phyloP scores from a whole-genome alignment of 306 rosid genomes.

The Lathyrus aphaca region DNA sequence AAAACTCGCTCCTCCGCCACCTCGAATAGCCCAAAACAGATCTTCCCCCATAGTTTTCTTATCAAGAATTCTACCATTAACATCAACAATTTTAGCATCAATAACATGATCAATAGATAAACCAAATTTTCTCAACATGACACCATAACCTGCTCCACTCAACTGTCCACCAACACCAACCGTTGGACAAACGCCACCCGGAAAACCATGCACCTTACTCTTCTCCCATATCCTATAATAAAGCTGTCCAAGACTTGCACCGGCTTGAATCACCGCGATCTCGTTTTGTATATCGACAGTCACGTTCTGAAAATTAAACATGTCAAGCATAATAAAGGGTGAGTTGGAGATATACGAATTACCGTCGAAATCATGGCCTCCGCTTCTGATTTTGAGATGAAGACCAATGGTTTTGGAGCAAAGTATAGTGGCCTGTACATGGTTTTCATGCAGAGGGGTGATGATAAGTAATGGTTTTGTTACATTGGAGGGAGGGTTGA shows the following conservation, averaged over 20 bases:
- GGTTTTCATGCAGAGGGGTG: slow-evolving; percentile 48
- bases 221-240: slow-evolving; percentile 58
- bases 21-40: slow-evolving; percentile 60
- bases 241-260: slow-evolving; percentile 64
- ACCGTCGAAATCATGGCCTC: slow-evolving; percentile 78
- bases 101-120: slow-evolving; percentile 49
- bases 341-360: slow-evolving; percentile 48
- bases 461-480: slow-evolving; percentile 52
- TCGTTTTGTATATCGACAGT: slow-evolving; percentile 44
- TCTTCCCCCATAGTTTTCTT: slow-evolving; percentile 57
- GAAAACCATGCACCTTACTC: slow-evolving; percentile 62
- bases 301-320: slow-evolving; percentile 51
- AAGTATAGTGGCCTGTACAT: slow-evolving; percentile 45
- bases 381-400: slow-evolving; percentile 64
- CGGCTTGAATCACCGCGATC: slow-evolving; percentile 53
- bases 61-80: slow-evolving; percentile 50
- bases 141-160: slow-evolving; percentile 84
- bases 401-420: slow-evolving; percentile 46
- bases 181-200: slow-evolving; percentile 72
- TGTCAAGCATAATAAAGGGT: slow-evolving; percentile 58
- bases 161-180: slow-evolving; percentile 81
- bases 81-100: slow-evolving; percentile 57
- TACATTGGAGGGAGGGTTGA: slow-evolving; percentile 16
- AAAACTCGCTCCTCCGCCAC: slow-evolving; percentile 73
- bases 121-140: slow-evolving; percentile 58